Percentiles rank a stretch among this genome's conserved stretches.
phyloP scores from a whole-genome alignment of 257 asterid species.

The Osmanthus fragrans region DNA sequence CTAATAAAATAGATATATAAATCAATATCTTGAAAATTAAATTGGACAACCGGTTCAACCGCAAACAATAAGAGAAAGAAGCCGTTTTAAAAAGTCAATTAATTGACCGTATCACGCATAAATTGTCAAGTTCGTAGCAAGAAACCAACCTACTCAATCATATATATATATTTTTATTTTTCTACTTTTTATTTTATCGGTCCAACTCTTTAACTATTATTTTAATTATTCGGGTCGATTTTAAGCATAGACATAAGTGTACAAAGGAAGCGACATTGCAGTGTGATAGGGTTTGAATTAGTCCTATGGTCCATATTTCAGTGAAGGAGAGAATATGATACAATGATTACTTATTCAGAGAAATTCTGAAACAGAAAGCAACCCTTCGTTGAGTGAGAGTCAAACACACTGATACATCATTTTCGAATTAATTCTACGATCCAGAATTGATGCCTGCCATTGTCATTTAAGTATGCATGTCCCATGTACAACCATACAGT shows the following conservation, averaged over 20 bases:
- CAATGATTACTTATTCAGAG: constrained; percentile 73
- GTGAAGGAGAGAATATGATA: constrained; percentile 19
- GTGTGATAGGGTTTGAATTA: neutral
- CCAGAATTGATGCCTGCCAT: constrained; percentile 37
- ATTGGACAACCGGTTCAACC: no score
- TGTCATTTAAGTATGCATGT: constrained; percentile 25
- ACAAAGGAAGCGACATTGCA: neutral
- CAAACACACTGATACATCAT: constrained; percentile 56
- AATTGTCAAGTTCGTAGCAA: no score
- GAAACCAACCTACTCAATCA: no score
- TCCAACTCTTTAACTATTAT: no score
- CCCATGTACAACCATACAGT: constrained; percentile 14
- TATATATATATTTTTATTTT: no score
- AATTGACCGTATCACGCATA: no score
- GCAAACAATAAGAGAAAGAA: no score
- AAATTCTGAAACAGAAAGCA: constrained; percentile 53
- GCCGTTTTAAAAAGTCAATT: no score
- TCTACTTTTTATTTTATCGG: no score
- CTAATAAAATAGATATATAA: no score
- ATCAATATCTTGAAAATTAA: no score
- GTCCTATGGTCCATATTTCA: neutral
- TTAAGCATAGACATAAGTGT: neutral
- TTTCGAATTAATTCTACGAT: constrained; percentile 49
- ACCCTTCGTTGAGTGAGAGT: constrained; percentile 47
- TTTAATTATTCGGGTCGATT: neutral